Conservation (phyloP, 2,329 filamentous ascomycete species). For the Fusarium sp. region DNA sequence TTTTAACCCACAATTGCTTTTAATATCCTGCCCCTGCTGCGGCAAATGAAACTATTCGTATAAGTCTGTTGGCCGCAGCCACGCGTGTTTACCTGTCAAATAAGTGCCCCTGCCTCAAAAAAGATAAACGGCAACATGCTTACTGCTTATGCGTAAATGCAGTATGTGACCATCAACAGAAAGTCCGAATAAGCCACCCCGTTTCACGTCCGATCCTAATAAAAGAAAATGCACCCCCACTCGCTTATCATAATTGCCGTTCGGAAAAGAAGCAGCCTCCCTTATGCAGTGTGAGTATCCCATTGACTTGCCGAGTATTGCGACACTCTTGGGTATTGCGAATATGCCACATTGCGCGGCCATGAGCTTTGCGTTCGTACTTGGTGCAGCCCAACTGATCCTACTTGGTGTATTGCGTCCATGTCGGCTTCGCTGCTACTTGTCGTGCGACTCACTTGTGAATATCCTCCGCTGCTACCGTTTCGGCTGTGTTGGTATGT, state of each 20-base stretch:
- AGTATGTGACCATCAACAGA: conserved; percentile 4
- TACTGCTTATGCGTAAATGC: conserved; percentile 4
- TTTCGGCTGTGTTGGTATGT: conserved; percentile 48
- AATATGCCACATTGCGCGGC: conserved; percentile 41
- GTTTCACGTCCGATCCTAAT: conserved; percentile 30
- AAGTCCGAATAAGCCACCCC: conserved; percentile 10
- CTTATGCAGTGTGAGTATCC: conserved; percentile 14
- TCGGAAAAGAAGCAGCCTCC: background rate
- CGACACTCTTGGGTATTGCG: conserved; percentile 23
- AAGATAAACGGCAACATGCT: conserved; percentile 32
- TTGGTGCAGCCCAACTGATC: conserved; percentile 40
- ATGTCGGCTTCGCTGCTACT: conserved; percentile 48
- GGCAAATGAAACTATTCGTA: conserved; percentile 14
- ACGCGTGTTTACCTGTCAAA: conserved; percentile 1
- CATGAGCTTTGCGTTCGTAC: conserved; percentile 37
- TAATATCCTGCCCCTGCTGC: conserved; percentile 13
- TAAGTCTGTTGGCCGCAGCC: conserved; percentile 21
- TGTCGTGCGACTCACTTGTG: conserved; percentile 51
- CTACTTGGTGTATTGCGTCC: conserved; percentile 40
- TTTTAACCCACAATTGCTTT: conserved; percentile 16
- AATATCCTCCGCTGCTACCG: conserved; percentile 52
- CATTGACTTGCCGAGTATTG: conserved; percentile 42
- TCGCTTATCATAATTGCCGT: conserved; percentile 13
- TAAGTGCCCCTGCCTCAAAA: conserved; percentile 23
- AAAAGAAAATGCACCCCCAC: conserved; percentile 9